phyloP scores from a whole-genome alignment of 1,284 basidiomycete genomes.

The Singerocomus inundabilis region DNA sequence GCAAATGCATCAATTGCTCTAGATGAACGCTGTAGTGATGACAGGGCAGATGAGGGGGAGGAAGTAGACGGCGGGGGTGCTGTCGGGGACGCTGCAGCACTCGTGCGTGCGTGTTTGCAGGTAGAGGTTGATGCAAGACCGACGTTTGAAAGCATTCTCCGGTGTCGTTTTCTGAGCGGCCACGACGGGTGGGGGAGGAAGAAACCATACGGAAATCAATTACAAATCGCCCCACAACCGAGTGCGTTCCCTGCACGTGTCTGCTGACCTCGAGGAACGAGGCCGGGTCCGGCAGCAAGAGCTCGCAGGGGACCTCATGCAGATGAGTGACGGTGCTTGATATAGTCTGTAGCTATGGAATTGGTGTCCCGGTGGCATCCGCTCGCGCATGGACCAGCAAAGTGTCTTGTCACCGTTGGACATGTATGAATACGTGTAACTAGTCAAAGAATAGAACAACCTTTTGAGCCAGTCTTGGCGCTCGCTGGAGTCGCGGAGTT shows the following conservation, averaged over 20 bases:
- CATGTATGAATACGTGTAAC: conserved; percentile 15
- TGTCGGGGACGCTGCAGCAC: conserved; percentile 74
- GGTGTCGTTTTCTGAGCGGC: conserved; percentile 76
- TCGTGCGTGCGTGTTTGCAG: conserved; percentile 78
- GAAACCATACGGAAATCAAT: conserved; percentile 30
- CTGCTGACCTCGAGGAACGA: conserved; percentile 20
- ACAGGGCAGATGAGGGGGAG: conserved; percentile 65
- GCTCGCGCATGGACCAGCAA: conserved; percentile 9
- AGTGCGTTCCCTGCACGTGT: conserved; percentile 34
- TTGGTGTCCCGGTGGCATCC: conserved; percentile 5
- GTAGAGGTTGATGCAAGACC: conserved; percentile 72
- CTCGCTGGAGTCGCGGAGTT: conserved; percentile 13
- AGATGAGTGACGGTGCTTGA: not conserved
- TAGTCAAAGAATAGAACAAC: too few species aligned
- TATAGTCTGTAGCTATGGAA: conserved; percentile 13
- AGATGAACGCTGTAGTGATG: conserved; percentile 74
- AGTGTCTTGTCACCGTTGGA: conserved; percentile 6
- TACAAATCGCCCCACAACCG: conserved; percentile 26
- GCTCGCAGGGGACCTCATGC: conserved; percentile 28
- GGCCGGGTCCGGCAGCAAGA: conserved; percentile 23
- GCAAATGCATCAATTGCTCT: conserved; percentile 68
- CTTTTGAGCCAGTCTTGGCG: too few species aligned
- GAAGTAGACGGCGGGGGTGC: conserved; percentile 79
- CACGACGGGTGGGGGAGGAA: conserved; percentile 58
- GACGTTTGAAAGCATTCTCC: conserved; percentile 78